Percentiles rank a stretch among this genome's conserved stretches.
Evolutionary conservation across 1,284 basidiomycete genomes (phyloP).

Genomic region (Phellopilus nigrolimitatus): DNA sequence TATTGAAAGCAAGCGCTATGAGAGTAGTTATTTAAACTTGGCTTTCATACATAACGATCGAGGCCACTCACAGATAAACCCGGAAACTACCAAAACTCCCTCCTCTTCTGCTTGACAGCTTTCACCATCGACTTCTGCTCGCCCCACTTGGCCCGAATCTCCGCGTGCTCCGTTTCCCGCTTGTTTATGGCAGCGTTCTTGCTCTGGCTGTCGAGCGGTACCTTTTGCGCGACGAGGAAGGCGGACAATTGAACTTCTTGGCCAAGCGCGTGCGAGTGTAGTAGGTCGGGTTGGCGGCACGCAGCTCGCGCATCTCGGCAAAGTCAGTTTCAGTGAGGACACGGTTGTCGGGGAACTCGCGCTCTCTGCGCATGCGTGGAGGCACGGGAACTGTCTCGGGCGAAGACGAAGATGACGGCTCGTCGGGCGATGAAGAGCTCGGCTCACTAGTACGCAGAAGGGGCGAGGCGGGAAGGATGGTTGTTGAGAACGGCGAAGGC

Average conservation of each 20-base stretch:
- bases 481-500: constrained; percentile 64
- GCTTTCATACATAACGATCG: background rate
- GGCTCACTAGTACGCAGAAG: constrained; percentile 38
- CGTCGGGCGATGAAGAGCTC: constrained; percentile 23
- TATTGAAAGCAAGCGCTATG: too few relatives aligned
- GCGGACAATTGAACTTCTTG: constrained; percentile 34
- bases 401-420: constrained; percentile 25
- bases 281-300: constrained; percentile 32
- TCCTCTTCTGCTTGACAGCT: constrained; percentile 33
- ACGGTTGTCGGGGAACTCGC: constrained; percentile 31
- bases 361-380: constrained; percentile 34
- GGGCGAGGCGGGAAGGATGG: constrained; percentile 62
- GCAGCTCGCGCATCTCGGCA: constrained; percentile 50
- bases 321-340: constrained; percentile 49
- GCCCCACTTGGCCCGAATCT: constrained; percentile 32
- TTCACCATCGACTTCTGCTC: constrained; percentile 31
- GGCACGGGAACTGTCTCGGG: constrained; percentile 32
- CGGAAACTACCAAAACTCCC: constrained; percentile 33
- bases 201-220: constrained; percentile 28
- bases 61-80: constrained; percentile 30
- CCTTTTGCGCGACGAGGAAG: constrained; percentile 33
- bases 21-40: too few relatives aligned
- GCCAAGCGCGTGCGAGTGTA: constrained; percentile 34
- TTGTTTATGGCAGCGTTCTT: constrained; percentile 26
- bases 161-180: constrained; percentile 30